Percentiles rank a stretch among this genome's conserved stretches.
Evolutionary conservation across 129 eudicot genomes (phyloP).

Genomic region (Chrysanthemum makinoi): DNA sequence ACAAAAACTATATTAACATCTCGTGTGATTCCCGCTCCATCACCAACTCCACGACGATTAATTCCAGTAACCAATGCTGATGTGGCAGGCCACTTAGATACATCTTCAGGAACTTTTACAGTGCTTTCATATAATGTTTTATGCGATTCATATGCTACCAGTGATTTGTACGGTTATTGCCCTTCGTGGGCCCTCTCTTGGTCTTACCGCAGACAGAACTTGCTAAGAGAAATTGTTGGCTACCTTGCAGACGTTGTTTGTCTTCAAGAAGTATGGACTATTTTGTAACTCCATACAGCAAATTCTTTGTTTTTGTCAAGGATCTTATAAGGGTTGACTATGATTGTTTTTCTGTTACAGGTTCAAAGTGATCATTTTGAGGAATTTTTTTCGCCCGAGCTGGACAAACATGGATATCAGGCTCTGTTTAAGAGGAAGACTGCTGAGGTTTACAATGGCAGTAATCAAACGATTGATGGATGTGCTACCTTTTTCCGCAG

Average conservation of each 20-base stretch:
- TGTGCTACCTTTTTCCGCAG: conserved; percentile 64
- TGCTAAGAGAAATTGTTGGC: conserved; percentile 92
- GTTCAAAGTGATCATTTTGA: conserved; percentile 93
- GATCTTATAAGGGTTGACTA: conserved; percentile 1
- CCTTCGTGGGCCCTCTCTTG: conserved; percentile 99
- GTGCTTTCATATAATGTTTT: conserved; percentile 86
- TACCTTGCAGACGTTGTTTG: conserved; percentile 96
- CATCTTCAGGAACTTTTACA: conserved; percentile 72
- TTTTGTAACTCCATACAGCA: neutral
- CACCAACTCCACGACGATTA: conserved; percentile 84
- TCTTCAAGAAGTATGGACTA: conserved; percentile 75
- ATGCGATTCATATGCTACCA: conserved; percentile 77
- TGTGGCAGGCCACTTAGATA: conserved; percentile 56
- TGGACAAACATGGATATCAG: conserved; percentile 96
- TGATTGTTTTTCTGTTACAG: conserved; percentile 34
- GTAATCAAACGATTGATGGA: conserved; percentile 45
- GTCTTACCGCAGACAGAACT: conserved; percentile 92
- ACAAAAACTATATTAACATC: conserved; percentile 55
- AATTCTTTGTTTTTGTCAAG: neutral
- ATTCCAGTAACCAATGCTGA: conserved; percentile 78
- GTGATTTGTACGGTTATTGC: conserved; percentile 80
- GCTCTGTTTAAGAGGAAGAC: conserved; percentile 86
- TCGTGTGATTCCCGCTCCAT: conserved; percentile 96
- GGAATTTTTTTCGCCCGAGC: conserved; percentile 88
- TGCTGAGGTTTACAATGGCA: conserved; percentile 61